Evolutionary conservation across 1,139 yeast species (phyloP).

Genomic region (Hemisphaericaspora xylofermentans): DNA sequence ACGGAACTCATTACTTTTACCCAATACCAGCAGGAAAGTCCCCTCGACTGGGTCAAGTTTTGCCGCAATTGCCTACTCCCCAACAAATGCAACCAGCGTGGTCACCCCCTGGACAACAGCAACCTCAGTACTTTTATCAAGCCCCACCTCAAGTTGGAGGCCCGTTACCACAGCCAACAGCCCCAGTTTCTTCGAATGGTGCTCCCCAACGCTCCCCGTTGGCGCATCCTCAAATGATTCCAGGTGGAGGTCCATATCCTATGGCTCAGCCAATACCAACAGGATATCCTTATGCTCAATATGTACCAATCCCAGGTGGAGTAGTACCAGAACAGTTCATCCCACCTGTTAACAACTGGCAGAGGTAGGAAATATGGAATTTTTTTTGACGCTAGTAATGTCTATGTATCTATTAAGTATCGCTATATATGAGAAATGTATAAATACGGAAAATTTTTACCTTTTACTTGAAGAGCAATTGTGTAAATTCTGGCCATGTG

Average conservation of each 20-base stretch:
- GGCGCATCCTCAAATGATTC: constrained; percentile 15
- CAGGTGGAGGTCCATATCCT: constrained; percentile 21
- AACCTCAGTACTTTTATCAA: constrained; percentile 22
- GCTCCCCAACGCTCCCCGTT: constrained; percentile 20
- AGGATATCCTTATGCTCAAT: constrained; percentile 37
- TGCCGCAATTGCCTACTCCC: constrained; percentile 24
- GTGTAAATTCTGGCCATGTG: constrained; percentile 13
- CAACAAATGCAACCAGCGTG: constrained; percentile 23
- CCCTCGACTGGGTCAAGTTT: constrained; percentile 19
- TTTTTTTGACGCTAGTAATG: not conserved
- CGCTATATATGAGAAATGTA: not conserved
- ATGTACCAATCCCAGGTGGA: constrained; percentile 36
- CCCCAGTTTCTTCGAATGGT: constrained; percentile 13
- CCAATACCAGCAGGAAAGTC: constrained; percentile 22
- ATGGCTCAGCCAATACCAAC: constrained; percentile 20
- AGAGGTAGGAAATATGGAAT: constrained; percentile 20
- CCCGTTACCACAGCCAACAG: constrained; percentile 19
- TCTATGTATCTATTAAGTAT: not conserved
- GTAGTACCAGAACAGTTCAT: constrained; percentile 28
- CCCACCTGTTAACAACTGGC: constrained; percentile 33
- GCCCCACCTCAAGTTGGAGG: constrained; percentile 16
- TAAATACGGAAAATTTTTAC: not conserved
- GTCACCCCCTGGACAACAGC: constrained; percentile 23
- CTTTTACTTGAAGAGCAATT: constrained; percentile 5
- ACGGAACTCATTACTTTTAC: constrained; percentile 14